Conservation (phyloP, 2,329 filamentous ascomycete genomes). For the Fusarium udum region DNA sequence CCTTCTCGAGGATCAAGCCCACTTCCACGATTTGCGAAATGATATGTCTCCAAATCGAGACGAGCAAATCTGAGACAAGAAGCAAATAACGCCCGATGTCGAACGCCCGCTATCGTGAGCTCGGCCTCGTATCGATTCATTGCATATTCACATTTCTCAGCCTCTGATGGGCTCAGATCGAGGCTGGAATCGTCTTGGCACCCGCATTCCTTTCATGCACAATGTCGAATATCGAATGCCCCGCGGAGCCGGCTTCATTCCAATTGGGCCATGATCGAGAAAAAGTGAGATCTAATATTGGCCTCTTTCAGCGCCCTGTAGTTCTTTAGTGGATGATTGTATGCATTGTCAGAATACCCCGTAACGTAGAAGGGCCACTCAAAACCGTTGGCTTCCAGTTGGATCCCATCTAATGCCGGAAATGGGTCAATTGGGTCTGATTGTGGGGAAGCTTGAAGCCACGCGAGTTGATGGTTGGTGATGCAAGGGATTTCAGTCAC, state of each 20-base stretch:
- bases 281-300: constrained; percentile 20
- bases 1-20: not conserved
- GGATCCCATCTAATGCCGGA: not conserved
- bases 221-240: constrained; percentile 32
- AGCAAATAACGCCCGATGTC: not conserved
- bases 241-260: constrained; percentile 27
- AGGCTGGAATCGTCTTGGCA: constrained; percentile 19
- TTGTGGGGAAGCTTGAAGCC: constrained; percentile 28
- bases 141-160: not conserved
- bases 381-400: not conserved
- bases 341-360: constrained; percentile 3
- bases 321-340: not conserved
- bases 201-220: constrained; percentile 31
- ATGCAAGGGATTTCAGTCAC: constrained; percentile 10
- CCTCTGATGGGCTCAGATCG: constrained; percentile 20
- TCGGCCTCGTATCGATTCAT: not conserved
- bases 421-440: not conserved
- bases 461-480: constrained; percentile 19
- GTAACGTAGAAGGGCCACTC: not conserved
- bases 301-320: constrained; percentile 6
- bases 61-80: constrained; percentile 8
- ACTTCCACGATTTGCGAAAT: constrained; percentile 13
- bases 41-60: constrained; percentile 8
- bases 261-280: constrained; percentile 33
- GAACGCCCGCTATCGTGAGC: constrained; percentile 6